A percentile compares a stretch with the other conserved stretches of the same genome.
These are phyloP conservation scores for Apiospora kogelbergensis DNA, from an alignment of 2,329 filamentous ascomycete species.

Conservation along the genomic window DNA sequence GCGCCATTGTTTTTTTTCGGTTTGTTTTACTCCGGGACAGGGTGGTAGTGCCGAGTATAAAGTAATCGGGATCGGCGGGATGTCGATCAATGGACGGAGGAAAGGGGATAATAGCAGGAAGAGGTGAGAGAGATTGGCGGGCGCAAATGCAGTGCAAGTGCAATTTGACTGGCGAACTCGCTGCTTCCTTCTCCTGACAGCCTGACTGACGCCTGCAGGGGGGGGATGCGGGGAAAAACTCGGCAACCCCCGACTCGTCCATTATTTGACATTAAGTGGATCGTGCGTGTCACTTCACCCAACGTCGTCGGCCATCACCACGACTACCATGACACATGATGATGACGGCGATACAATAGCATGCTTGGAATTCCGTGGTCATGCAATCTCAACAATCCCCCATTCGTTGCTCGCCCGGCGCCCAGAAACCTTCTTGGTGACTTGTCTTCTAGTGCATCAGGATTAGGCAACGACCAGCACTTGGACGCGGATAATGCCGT, in stretches of 20 bases:
- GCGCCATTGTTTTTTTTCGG: conserved; percentile 6
- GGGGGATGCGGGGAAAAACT: not conserved
- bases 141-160: not conserved
- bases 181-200: not conserved
- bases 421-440: not conserved
- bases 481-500: no score
- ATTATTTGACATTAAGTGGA: not conserved
- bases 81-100: not conserved
- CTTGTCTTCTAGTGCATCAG: not conserved
- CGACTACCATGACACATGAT: not conserved
- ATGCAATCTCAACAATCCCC: no score
- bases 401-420: not conserved
- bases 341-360: no score
- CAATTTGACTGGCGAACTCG: not conserved
- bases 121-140: not conserved
- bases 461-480: not conserved
- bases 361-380: no score
- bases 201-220: not conserved
- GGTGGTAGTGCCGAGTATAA: not conserved
- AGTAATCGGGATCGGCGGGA: not conserved
- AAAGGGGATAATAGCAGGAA: not conserved
- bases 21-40: no score
- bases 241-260: not conserved
- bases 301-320: no score
- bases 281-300: not conserved